These are phyloP conservation scores for Vitis labrusca DNA, from an alignment of 164 flowering plant species.

Conservation along the genomic window DNA sequence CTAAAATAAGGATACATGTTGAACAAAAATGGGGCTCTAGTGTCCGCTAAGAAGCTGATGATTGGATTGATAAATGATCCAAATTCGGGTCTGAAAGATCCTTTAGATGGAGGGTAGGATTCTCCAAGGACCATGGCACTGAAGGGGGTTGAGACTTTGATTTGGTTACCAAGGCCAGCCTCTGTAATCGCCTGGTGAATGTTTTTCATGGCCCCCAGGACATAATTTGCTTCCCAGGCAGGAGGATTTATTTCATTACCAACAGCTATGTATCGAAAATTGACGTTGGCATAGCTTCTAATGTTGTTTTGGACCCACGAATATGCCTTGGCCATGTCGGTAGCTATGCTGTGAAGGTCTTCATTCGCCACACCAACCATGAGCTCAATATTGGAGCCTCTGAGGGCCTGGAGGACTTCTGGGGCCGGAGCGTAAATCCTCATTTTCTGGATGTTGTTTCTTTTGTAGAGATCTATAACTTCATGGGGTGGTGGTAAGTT, in stretches of 20 bases:
- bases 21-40: conserved; percentile 22
- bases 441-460: conserved; percentile 16
- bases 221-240: conserved; percentile 10
- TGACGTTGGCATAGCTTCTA: conserved; percentile 10
- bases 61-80: conserved; percentile 9
- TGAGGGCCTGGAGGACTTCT: conserved; percentile 21
- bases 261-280: conserved; percentile 23
- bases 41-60: conserved; percentile 7
- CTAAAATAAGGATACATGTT: conserved; percentile 38
- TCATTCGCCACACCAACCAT: conserved; percentile 18
- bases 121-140: conserved; percentile 5
- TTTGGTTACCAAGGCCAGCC: conserved; percentile 23
- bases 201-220: conserved; percentile 42
- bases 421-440: conserved; percentile 19
- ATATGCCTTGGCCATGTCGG: conserved; percentile 10
- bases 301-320: conserved; percentile 27
- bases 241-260: conserved; percentile 26
- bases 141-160: conserved; percentile 36
- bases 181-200: conserved; percentile 23
- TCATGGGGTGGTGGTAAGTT: conserved; percentile 13
- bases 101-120: conserved; percentile 37
- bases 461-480: conserved; percentile 17
- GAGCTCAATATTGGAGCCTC: conserved; percentile 24
- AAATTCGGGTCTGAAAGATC: conserved; percentile 8
- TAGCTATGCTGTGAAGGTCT: conserved; percentile 16